A percentile compares a stretch with the other conserved stretches of the same genome.
Conservation (phyloP, 495 filamentous ascomycete genomes). For the Penicillium robsamsonii region DNA sequence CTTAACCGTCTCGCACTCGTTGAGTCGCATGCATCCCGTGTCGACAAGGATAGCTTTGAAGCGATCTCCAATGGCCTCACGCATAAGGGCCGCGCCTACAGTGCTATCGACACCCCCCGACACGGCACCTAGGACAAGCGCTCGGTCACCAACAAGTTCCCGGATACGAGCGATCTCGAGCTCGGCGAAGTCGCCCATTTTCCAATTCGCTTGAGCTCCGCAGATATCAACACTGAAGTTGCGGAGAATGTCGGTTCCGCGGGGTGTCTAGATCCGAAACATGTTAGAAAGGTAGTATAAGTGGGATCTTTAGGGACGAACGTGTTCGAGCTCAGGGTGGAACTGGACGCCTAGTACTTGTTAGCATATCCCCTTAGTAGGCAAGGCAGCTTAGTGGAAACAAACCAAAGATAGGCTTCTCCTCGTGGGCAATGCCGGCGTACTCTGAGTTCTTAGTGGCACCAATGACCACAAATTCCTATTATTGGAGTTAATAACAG, state of each 20-base stretch:
- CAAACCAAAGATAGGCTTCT: conserved; percentile 11
- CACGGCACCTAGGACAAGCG: conserved; percentile 24
- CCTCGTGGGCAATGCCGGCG: not conserved
- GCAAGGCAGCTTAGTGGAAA: conserved; percentile 3
- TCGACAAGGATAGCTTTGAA: conserved; percentile 89
- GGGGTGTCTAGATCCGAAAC: conserved; percentile 19
- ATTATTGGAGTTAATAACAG: conserved; percentile 14
- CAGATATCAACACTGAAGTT: conserved; percentile 29
- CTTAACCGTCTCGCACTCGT: conserved; percentile 79
- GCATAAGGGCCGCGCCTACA: conserved; percentile 81
- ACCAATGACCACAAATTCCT: conserved; percentile 21
- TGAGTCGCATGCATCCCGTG: conserved; percentile 81
- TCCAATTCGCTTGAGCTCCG: conserved; percentile 22
- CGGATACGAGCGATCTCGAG: conserved; percentile 26
- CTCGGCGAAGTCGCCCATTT: conserved; percentile 21
- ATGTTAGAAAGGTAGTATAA: conserved; percentile 1
- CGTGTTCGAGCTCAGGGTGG: conserved; percentile 28
- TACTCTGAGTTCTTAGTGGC: conserved; percentile 11
- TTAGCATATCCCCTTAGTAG: conserved; percentile 10
- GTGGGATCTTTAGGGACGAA: not conserved
- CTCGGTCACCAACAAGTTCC: conserved; percentile 20
- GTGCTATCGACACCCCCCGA: conserved; percentile 92
- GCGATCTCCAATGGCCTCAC: conserved; percentile 75
- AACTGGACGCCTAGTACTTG: conserved; percentile 22
- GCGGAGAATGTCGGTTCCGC: conserved; percentile 20